Base-by-base conservation (phyloP, 108 stramenopile species). In the Cyclotella atomus region DNA sequence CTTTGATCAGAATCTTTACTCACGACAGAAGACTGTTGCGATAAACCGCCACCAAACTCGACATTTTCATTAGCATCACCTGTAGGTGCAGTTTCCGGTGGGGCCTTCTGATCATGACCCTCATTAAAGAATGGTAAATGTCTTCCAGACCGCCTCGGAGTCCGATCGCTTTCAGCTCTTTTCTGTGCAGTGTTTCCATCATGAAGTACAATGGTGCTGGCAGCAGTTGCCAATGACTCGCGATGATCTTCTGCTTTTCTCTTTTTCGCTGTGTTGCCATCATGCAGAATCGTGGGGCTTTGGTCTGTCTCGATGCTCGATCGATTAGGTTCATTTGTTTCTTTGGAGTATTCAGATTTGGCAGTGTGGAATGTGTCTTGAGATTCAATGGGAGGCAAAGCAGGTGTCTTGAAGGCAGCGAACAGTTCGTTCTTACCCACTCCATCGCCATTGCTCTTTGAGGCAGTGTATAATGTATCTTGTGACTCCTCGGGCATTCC, bases 251-350 rank as follows among this genome's bases (percentile, higher is more conserved):
- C 33, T 38, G 70, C n/a, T n/a, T 17, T 9, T 49, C 47, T n/a
- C 41, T 76, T 76, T 54, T 57, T 68, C 10, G 44, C 68, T 9
- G 70, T 77, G 28, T 77, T 77, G 2, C 76, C 76, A 72, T 77
- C 76, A 24, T 43, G 41, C 12, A 61, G 36, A 61, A 41, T 43
- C 1, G 38, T 38, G 23, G 52, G 52, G 35, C 69, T 71, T 27
- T 36, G 38, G 17, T 47, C 67, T 23, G 73, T 43, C 19, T 24
- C 14, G 20, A 28, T 24, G 6, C 20, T 57, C 23, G 25, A 30
- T 17, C 32, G 32, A 10, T 15, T 56, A 45, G 53, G 52, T 27
- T 68, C n/a, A n/a, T n/a, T 52, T 7, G 34, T 38, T 23, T 65
- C 52, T 68, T 34, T 54, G 15, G 56, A 54, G 21, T 43, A 43